Base-by-base conservation (phyloP, 1,139 yeast species). In the Yamadazyma spencermartinsiae region DNA sequence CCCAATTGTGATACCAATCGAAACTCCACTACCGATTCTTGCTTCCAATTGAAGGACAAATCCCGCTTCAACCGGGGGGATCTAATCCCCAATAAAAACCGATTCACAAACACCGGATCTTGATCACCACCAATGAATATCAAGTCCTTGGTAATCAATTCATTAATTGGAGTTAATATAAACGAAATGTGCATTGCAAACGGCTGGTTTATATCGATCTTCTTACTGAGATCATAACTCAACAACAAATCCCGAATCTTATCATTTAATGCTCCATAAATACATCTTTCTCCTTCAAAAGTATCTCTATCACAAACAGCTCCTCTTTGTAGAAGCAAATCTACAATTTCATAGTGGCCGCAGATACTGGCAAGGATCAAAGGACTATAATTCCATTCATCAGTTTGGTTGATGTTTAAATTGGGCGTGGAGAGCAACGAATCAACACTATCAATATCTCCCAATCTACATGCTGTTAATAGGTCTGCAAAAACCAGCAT, bases 271-370 rank as follows among this genome's bases (percentile, higher is more conserved):
- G 94, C 94, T 2, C 90, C 94, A 53, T 86, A 84, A 2, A 85
- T 71, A 48, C 92, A 85, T 33, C 94, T 69, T 9, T 84, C 88
- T 2, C 95, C 94, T 57, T 85, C 86, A 53, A 80, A 80, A 15
- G 89, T 81, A 52, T 85, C 92, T 52, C 89, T 69, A 55, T 84
- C 90, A 57, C 90, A 83, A 2, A 80, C 71, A 0, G 94, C 89
- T 6, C 95, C 95, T 37, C 81, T 70, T 20, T 58, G 48, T 9
- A 86, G 63, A 21, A 86, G 61, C 37, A 81, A 59, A 41, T 67
- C 70, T 12, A 86, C 94, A 7, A 85, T 71, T 1, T 65, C 63
- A 44, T 70, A 73, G 56, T 85, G 92, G 0, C 95, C 95, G 61
- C 94, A 85, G 10, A 86, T 54, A 20, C 87, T 79, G 8, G 89